Conservation (phyloP, 345 rosid species). For the Salix dunnii region DNA sequence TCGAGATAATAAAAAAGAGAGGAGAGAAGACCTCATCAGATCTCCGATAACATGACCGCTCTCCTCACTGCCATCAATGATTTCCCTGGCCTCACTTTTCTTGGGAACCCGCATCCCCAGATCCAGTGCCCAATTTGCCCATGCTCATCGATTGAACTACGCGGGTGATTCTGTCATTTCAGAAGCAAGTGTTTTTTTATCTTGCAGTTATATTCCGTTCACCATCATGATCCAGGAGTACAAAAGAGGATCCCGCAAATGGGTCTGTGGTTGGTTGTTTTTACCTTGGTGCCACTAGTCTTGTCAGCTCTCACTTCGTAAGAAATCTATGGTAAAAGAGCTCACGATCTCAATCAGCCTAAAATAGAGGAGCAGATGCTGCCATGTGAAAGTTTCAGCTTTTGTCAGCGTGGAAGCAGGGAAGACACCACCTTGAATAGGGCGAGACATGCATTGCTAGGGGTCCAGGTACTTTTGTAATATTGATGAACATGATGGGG, state of each 20-base stretch:
- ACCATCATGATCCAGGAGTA: no score
- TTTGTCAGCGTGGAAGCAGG: slow-evolving; percentile 1
- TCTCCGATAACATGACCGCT: neutral
- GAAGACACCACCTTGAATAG: neutral
- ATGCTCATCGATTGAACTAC: no score
- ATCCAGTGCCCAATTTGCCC: neutral
- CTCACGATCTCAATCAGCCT: neutral
- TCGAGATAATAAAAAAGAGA: neutral
- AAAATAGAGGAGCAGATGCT: no score
- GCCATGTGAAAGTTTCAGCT: neutral
- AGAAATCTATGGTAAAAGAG: neutral
- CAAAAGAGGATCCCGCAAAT: neutral
- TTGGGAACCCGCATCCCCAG: neutral
- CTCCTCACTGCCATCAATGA: slow-evolving; percentile 18
- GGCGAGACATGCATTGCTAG: neutral
- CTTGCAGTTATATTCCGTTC: neutral
- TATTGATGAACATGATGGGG: neutral
- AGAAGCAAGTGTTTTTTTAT: neutral
- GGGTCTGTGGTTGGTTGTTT: neutral
- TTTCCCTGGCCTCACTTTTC: slow-evolving; percentile 10
- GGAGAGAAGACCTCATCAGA: neutral
- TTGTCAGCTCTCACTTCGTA: neutral
- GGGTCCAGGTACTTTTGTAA: neutral
- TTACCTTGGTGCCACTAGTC: slow-evolving; percentile 8
- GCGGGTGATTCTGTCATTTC: neutral